Evolutionary conservation across 2,329 filamentous ascomycete genomes (phyloP).

Genomic region (Botryotinia calthae): DNA sequence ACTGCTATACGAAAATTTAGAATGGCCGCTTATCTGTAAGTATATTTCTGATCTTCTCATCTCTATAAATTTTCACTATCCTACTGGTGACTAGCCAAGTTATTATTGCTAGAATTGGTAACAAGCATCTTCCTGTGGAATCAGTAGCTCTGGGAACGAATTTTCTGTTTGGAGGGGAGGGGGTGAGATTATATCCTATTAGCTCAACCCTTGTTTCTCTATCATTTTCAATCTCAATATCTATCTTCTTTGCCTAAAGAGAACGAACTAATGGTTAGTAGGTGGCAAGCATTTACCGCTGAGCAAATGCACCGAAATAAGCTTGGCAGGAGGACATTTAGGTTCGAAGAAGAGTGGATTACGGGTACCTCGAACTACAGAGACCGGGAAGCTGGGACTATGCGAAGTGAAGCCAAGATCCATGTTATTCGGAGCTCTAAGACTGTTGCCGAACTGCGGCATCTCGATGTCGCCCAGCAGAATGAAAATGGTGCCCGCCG

Average conservation of each 20-base stretch:
- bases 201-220: neutral
- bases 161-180: neutral
- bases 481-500: slow-evolving; percentile 66
- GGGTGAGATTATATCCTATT: neutral
- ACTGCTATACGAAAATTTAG: slow-evolving; percentile 85
- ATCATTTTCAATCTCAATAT: neutral
- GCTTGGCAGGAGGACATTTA: slow-evolving; percentile 79
- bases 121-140: neutral
- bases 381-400: slow-evolving; percentile 66
- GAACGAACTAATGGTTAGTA: slow-evolving; percentile 1
- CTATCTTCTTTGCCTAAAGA: neutral
- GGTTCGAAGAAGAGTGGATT: slow-evolving; percentile 95
- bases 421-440: slow-evolving; percentile 81
- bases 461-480: slow-evolving; percentile 76
- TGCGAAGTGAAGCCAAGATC: slow-evolving; percentile 88
- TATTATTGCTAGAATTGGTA: neutral
- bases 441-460: slow-evolving; percentile 79
- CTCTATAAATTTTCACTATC: neutral
- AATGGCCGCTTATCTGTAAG: slow-evolving; percentile 79
- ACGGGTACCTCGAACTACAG: slow-evolving; percentile 74
- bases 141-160: neutral
- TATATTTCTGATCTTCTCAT: neutral
- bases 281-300: slow-evolving; percentile 92
- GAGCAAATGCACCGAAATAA: slow-evolving; percentile 94
- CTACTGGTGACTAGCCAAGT: neutral